Evolutionary conservation across 108 stramenopile species (phyloP).

Genomic region (Cylindrotheca fusiformis): DNA sequence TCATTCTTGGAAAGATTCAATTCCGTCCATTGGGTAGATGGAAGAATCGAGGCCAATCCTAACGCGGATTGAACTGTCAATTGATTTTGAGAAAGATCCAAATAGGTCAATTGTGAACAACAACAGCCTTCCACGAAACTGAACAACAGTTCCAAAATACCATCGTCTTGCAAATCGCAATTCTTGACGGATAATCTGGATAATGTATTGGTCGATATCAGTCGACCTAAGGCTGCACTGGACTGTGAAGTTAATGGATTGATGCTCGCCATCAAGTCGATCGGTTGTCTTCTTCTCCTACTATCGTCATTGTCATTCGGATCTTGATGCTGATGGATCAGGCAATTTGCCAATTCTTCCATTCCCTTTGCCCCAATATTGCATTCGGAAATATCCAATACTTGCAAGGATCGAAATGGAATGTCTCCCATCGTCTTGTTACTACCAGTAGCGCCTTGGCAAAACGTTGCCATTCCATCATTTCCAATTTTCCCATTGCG

Average conservation of each 20-base stretch:
- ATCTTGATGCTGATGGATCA: not conserved
- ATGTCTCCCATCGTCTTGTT: not conserved
- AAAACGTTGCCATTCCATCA: not conserved
- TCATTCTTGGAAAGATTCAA: not conserved
- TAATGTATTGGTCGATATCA: not conserved
- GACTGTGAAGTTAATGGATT: not conserved
- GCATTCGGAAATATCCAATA: slow-evolving; percentile 10
- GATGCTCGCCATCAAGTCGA: not conserved
- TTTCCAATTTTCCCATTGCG: not conserved
- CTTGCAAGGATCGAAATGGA: not conserved
- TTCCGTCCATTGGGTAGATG: not conserved
- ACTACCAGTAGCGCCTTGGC: not conserved
- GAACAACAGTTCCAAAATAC: not conserved
- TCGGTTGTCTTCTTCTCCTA: no score
- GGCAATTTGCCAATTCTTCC: slow-evolving; percentile 18
- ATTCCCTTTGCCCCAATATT: slow-evolving; percentile 49
- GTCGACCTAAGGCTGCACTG: not conserved
- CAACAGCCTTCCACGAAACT: no score
- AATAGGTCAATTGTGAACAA: not conserved
- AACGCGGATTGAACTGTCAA: not conserved
- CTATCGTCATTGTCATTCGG: no score
- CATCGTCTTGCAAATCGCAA: slow-evolving; percentile 13
- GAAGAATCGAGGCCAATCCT: not conserved
- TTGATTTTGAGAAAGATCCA: not conserved
- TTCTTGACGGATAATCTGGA: slow-evolving; percentile 3